A percentile compares a stretch with the other conserved stretches of the same genome.
These are phyloP conservation scores for Nicotiana paniculata DNA, from an alignment of 257 asterid genomes.

Conservation along the genomic window DNA sequence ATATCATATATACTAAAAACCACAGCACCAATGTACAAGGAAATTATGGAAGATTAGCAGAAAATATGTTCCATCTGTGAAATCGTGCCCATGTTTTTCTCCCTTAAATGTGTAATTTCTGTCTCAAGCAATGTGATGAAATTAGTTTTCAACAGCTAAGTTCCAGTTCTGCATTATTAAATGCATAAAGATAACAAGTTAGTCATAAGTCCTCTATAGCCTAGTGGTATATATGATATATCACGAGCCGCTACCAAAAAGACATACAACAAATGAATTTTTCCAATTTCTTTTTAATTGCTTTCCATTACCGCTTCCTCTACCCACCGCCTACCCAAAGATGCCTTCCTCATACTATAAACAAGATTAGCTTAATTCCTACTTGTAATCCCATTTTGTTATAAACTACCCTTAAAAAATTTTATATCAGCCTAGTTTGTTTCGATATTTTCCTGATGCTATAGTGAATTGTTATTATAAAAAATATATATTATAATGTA, in stretches of 20 bases:
- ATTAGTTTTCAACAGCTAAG: not conserved
- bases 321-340: conserved; percentile 3
- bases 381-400: not conserved
- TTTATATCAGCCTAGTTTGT: no score
- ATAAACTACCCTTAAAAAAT: no score
- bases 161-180: not conserved
- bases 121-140: not conserved
- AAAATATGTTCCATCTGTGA: not conserved
- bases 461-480: no score
- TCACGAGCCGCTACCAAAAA: not conserved
- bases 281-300: not conserved
- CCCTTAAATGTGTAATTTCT: not conserved
- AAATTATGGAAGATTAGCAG: not conserved
- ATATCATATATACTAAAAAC: no score
- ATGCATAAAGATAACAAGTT: no score
- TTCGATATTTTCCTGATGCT: no score
- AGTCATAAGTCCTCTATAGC: not conserved
- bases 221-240: not conserved
- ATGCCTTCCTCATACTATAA: not conserved
- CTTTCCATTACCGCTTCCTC: not conserved
- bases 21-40: not conserved
- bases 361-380: not conserved
- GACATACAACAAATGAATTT: not conserved
- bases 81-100: not conserved
- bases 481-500: no score